Evolutionary conservation across 306 rosid species (phyloP).

Genomic region (Quercus robur): DNA sequence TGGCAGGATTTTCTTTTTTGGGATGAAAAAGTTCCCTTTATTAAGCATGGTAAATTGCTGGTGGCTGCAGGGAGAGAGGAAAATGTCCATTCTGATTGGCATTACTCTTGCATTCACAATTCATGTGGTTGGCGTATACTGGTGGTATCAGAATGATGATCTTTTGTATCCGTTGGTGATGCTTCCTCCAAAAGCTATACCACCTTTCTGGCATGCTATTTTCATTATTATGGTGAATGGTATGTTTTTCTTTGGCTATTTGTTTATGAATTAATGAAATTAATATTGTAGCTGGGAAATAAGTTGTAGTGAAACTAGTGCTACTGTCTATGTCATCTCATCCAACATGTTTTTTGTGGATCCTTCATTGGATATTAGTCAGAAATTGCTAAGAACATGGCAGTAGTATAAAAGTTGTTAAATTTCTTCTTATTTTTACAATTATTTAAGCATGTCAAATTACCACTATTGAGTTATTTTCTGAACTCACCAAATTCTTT

Average conservation of each 20-base stretch:
- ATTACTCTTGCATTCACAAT: slow-evolving; percentile 72
- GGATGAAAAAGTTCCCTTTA: neutral
- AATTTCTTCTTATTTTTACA: neutral
- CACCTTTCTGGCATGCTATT: slow-evolving; percentile 96
- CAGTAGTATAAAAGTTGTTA: neutral
- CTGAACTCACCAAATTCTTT: neutral
- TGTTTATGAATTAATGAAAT: neutral
- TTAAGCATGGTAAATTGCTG: slow-evolving; percentile 18
- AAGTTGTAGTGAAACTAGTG: neutral
- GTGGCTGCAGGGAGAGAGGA: slow-evolving; percentile 94
- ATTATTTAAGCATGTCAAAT: neutral
- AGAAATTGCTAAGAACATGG: neutral
- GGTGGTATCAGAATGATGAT: slow-evolving; percentile 98
- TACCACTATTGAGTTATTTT: neutral
- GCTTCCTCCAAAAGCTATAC: slow-evolving; percentile 92
- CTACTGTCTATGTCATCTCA: neutral
- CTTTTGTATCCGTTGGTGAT: slow-evolving; percentile 75
- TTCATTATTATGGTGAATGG: slow-evolving; percentile 94
- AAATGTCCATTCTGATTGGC: slow-evolving; percentile 58
- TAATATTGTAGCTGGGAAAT: neutral
- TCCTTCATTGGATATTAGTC: neutral
- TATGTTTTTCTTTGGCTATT: slow-evolving; percentile 29
- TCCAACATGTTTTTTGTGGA: neutral
- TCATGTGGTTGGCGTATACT: slow-evolving; percentile 82
- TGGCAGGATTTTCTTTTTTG: neutral